phyloP scores from a whole-genome alignment of 108 stramenopile genomes.

The Schizochytrium sp. region DNA sequence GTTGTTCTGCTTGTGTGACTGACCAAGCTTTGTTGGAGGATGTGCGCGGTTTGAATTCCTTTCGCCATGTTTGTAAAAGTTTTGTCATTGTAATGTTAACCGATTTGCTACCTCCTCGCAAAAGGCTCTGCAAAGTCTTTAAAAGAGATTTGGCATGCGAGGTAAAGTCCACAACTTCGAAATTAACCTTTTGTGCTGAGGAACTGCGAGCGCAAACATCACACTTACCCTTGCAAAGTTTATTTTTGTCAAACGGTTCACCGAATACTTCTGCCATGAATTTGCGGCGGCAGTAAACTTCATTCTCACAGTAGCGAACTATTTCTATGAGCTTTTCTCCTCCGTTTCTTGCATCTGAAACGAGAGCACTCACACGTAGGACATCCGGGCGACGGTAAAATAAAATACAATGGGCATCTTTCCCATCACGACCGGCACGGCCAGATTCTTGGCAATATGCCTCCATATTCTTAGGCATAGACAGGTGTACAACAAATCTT shows the following conservation, averaged over 20 bases:
- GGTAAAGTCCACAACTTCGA: background rate
- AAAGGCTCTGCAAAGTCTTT: background rate
- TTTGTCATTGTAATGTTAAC: constrained; percentile 30
- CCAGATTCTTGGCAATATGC: constrained; percentile 89
- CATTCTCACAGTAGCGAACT: constrained; percentile 65
- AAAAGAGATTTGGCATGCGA: background rate
- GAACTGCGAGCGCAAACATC: constrained; percentile 47
- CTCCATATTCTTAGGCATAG: constrained; percentile 97
- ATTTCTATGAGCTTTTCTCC: constrained; percentile 87
- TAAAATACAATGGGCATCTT: constrained; percentile 89
- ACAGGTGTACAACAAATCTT: constrained; percentile 95
- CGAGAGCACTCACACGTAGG: constrained; percentile 22
- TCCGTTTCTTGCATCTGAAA: background rate
- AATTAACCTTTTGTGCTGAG: background rate
- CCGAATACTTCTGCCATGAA: constrained; percentile 53
- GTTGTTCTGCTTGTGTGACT: constrained; percentile 1
- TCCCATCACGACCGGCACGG: constrained; percentile 93
- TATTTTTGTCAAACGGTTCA: constrained; percentile 35
- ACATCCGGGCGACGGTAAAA: constrained; percentile 78
- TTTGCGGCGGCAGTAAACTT: constrained; percentile 38
- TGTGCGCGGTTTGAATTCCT: constrained; percentile 16
- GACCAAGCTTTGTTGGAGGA: constrained; percentile 25
- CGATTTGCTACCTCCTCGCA: background rate
- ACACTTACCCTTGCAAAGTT: constrained; percentile 42
- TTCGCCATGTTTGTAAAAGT: constrained; percentile 1